Base-by-base conservation (phyloP, 148 eudicot genomes). In the Heliosperma pusillum region DNA sequence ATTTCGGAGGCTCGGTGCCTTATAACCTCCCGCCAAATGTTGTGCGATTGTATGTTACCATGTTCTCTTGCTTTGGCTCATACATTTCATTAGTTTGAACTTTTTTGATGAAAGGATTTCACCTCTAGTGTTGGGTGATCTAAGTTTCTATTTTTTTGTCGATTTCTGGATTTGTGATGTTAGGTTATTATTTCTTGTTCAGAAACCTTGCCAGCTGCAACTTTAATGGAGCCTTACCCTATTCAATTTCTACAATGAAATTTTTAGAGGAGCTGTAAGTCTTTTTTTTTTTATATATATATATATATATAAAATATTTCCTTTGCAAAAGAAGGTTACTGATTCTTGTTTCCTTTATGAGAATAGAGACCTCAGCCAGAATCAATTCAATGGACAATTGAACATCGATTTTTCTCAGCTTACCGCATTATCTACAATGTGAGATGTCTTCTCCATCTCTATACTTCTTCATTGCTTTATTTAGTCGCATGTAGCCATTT, bases 181-280 rank as follows among this genome's bases (percentile, higher is more conserved):
- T 69, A 36, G 17, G 64, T 17, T 52, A 7, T 72, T 72, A 16
- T 76, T 62, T 73, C 4, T 10, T 60, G 71, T 79, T 84, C 91
- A 95, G 98, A 88, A 90, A 95, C 75, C 82, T 95, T 72, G 96
- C 91, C 63, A 72, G 82, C 62, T 84, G 84, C 78, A 91, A 90
- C 69, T 92, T 92, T 83, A 88, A 19, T 71, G 92, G 91, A 66
- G 78, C 66, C 63, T 64, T 92, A 52, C 98, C 97, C 21, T 90
- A 89, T 85, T 90, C 93, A 73, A 83, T 95, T 75, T 82, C 96
- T 24, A 71, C 22, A 70, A 89, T 95, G 97, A 78, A 81, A 66
- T 71, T 88, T 20, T 88, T 95, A 17, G 74, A 83, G 81, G 79
- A 85, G 74, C 77, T 92, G 98, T 92, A 47, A 85, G 93, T 90